Conservation (phyloP, 2,329 filamentous ascomycete species). For the Penicillium brevicompactum region DNA sequence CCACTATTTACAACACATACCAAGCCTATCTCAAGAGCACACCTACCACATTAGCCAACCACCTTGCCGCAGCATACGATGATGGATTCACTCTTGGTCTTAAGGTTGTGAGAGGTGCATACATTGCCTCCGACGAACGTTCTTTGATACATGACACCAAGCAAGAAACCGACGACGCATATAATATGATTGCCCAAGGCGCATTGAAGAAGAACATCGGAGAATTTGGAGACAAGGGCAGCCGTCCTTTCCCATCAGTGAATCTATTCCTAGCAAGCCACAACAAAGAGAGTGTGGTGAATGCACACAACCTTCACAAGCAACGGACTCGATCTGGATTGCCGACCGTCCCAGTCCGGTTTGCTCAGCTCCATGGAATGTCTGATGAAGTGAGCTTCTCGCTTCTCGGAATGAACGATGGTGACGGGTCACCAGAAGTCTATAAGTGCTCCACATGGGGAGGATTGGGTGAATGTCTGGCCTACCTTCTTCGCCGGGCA, state of each 20-base stretch:
- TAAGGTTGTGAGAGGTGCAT: constrained; percentile 76
- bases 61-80: constrained; percentile 61
- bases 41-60: constrained; percentile 58
- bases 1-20: constrained; percentile 78
- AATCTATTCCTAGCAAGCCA: constrained; percentile 78
- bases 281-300: constrained; percentile 70
- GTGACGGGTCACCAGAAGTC: constrained; percentile 43
- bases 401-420: constrained; percentile 48
- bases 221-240: constrained; percentile 21
- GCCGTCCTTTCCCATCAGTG: constrained; percentile 55
- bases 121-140: constrained; percentile 69
- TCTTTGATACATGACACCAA: constrained; percentile 73
- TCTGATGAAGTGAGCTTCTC: constrained; percentile 62
- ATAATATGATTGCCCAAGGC: constrained; percentile 69
- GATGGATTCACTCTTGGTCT: constrained; percentile 69
- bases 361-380: constrained; percentile 63
- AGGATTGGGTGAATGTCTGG: constrained; percentile 71
- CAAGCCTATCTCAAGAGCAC: constrained; percentile 73
- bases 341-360: constrained; percentile 52
- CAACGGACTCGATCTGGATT: constrained; percentile 44
- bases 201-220: constrained; percentile 59
- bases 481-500: constrained; percentile 65
- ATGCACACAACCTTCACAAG: constrained; percentile 53
- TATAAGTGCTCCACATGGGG: constrained; percentile 63
- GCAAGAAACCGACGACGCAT: constrained; percentile 69